These are phyloP conservation scores for Chlorella sp. DNA, from an alignment of 139 green algal species.

Conservation along the genomic window DNA sequence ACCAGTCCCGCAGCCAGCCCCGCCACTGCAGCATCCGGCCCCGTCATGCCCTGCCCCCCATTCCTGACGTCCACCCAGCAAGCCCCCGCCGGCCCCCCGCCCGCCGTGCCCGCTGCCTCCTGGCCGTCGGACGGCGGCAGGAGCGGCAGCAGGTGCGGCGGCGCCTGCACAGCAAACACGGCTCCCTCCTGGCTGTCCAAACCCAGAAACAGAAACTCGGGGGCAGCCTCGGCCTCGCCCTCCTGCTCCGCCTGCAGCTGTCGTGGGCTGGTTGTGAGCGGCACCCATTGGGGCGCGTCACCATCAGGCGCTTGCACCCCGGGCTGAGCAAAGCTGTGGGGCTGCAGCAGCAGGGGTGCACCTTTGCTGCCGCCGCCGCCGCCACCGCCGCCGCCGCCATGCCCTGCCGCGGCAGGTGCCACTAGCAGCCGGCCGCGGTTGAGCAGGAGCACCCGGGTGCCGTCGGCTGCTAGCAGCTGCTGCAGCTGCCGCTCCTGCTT, in stretches of 20 bases:
- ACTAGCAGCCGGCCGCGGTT: slow-evolving; percentile 25
- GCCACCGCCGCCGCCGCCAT: neutral
- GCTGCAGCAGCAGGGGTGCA: neutral
- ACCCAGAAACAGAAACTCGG: slow-evolving; percentile 37
- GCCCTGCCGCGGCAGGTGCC: neutral
- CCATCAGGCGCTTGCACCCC: slow-evolving; percentile 13
- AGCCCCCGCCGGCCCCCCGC: slow-evolving; percentile 14
- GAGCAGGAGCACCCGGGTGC: slow-evolving; percentile 24
- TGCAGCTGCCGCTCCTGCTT: slow-evolving; percentile 33
- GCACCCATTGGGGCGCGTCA: slow-evolving; percentile 1
- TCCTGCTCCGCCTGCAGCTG: neutral
- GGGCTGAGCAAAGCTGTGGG: neutral
- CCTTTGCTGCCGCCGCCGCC: neutral
- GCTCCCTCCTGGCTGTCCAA: neutral
- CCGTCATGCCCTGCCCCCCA: slow-evolving; percentile 51
- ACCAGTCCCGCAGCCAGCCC: slow-evolving; percentile 58
- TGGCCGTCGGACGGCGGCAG: slow-evolving; percentile 11
- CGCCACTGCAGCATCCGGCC: slow-evolving; percentile 62
- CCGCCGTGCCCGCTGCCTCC: neutral
- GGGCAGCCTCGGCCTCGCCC: too few relatives aligned
- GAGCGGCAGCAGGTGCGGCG: slow-evolving; percentile 9
- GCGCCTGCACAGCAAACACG: slow-evolving; percentile 46
- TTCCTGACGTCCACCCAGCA: slow-evolving; percentile 43
- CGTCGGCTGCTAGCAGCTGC: slow-evolving; percentile 14
- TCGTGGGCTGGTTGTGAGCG: neutral